These are phyloP conservation scores for Globisporangium splendens DNA, from an alignment of 352 stramenopile species.

Conservation along the genomic window DNA sequence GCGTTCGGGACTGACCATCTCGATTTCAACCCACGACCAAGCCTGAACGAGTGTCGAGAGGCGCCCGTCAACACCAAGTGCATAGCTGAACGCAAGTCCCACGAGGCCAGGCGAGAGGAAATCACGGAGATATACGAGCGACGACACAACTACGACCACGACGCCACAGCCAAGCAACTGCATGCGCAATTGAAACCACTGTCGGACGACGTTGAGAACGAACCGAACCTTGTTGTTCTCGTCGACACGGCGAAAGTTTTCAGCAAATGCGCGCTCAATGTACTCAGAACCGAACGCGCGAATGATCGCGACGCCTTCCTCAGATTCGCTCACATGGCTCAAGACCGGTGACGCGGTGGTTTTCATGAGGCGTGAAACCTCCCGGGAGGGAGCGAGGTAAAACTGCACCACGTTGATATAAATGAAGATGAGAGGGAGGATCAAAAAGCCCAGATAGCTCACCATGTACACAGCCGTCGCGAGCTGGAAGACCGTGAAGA, in stretches of 20 bases:
- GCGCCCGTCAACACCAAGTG: slow-evolving; percentile 71
- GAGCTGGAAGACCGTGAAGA: slow-evolving; percentile 58
- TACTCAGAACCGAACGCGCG: slow-evolving; percentile 25
- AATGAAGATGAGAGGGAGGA: slow-evolving; percentile 48
- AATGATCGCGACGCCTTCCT: slow-evolving; percentile 34
- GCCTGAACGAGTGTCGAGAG: slow-evolving; percentile 62
- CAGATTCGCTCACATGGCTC: slow-evolving; percentile 29
- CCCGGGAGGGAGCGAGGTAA: slow-evolving; percentile 29
- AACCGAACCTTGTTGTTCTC: slow-evolving; percentile 27
- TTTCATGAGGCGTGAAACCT: slow-evolving; percentile 32
- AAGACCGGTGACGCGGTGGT: slow-evolving; percentile 28
- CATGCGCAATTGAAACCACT: slow-evolving; percentile 52
- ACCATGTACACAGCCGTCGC: slow-evolving; percentile 59
- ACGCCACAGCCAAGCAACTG: slow-evolving; percentile 42
- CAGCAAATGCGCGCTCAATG: slow-evolving; percentile 13
- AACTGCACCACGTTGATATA: slow-evolving; percentile 1
- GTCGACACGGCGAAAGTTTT: slow-evolving; percentile 24
- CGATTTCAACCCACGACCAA: slow-evolving; percentile 42
- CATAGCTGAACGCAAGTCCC: slow-evolving; percentile 87
- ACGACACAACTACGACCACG: slow-evolving; percentile 34
- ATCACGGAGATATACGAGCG: slow-evolving; percentile 25
- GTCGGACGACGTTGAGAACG: slow-evolving; percentile 9
- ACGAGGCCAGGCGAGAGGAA: slow-evolving; percentile 59
- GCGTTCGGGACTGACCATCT: slow-evolving; percentile 59
- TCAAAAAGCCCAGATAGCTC: slow-evolving; percentile 53